Conservation (phyloP, 2,329 filamentous ascomycete genomes). For the Sphaceloma murrayae region DNA sequence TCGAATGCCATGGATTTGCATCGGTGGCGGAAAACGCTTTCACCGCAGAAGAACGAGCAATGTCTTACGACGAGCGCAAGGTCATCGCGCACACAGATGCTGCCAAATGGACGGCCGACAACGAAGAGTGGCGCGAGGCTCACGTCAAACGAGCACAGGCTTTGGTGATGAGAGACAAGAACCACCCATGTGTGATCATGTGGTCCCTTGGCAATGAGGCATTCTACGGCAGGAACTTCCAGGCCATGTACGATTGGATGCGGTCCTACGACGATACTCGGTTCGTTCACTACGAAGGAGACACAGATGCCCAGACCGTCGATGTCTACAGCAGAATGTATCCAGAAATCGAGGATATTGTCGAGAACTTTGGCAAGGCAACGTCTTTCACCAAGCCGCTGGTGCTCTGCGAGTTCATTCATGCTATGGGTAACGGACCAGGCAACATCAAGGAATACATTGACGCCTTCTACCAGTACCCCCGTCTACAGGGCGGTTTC, state of each 20-base stretch:
- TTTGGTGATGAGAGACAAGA: conserved; percentile 59
- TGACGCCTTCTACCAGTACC: conserved; percentile 51
- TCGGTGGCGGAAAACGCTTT: conserved; percentile 25
- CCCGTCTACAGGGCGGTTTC: conserved; percentile 53
- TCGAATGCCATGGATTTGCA: conserved; percentile 40
- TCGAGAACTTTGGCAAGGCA: conserved; percentile 35
- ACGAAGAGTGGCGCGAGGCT: conserved; percentile 50
- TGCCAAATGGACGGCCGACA: conserved; percentile 52
- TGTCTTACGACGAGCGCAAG: conserved; percentile 51
- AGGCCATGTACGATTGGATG: conserved; percentile 56
- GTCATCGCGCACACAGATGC: conserved; percentile 46
- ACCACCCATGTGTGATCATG: conserved; percentile 59
- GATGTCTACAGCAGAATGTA: conserved; percentile 65
- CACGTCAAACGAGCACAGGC: conserved; percentile 60
- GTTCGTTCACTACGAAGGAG: conserved; percentile 58
- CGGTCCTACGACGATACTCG: conserved; percentile 49
- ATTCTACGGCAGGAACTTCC: conserved; percentile 60
- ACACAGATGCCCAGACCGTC: conserved; percentile 48
- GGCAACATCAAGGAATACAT: conserved; percentile 61
- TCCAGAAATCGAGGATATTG: conserved; percentile 43
- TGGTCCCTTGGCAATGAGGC: conserved; percentile 68
- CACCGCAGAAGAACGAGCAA: conserved; percentile 13
- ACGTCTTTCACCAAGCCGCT: conserved; percentile 42
- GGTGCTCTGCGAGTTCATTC: conserved; percentile 47
- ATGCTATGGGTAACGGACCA: conserved; percentile 67